Evolutionary conservation across 2,329 filamentous ascomycete genomes (phyloP), one percentile per base, ranked within the genome.

Genomic region (Claviceps maximensis): DNA sequence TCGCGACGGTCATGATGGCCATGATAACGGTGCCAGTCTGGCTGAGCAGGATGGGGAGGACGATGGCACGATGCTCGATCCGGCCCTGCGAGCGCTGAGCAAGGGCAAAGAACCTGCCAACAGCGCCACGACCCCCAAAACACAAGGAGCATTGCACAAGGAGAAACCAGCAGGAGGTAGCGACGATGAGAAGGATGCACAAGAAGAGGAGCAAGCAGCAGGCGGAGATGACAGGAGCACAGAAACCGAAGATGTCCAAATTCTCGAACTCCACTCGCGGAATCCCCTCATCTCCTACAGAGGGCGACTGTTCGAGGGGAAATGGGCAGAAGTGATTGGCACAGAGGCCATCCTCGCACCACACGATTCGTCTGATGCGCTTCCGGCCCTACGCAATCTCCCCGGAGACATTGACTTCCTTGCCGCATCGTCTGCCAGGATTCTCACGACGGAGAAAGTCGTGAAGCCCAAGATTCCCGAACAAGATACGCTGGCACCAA

Each of bases 241-340:
- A 19, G 51, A 45, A 46, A 40, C 56, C 7, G 63, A 70, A 31
- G 69, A 78, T 41, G 78, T 95, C 6, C 89, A 95, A 63, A 83
- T 96, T 50, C 74, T 93, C n/a, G 89, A 88, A 29, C 75, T 96
- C 3, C 86, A 95, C 66, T 84, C 84, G 1, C 62, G 71, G 2
- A 84, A 86, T 49, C 91, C 91, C 0, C 72, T 95, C 29, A 76
- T 95, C 55, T 85, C 86, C 23, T 94, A 94, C 68, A 78, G 84
- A 54, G 86, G 86, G 31, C 80, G 84, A 56, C 72, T 94, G 23
- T 93, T 90, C 64, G 82, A 81, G 57, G 91, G 89, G 58, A 72
- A 80, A 47, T 97, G 91, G 91, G 79, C 81, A 12, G 82, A 87
- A 56, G 85, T 89, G 55, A 79, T 95, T 45, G 91, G 91, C 38